These are phyloP conservation scores for Gaertneriomyces semiglobifer DNA, from an alignment of 192 early-diverging fungal genomes.

Conservation along the genomic window DNA sequence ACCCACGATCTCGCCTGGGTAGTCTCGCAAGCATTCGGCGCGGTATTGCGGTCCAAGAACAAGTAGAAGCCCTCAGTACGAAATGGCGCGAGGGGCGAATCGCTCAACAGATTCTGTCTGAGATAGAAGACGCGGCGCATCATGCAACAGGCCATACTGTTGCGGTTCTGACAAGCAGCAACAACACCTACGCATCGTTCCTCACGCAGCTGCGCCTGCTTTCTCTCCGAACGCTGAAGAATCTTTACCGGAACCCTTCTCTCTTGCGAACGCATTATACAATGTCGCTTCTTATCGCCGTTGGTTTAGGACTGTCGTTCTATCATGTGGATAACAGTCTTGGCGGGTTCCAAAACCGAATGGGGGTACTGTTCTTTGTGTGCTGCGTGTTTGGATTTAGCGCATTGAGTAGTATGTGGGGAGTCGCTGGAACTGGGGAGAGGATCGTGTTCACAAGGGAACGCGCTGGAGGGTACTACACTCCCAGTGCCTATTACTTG, in stretches of 20 bases:
- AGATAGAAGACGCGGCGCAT: too few species aligned
- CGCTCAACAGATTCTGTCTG: too few species aligned
- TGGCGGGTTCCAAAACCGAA: conserved; percentile 70
- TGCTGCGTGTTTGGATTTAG: conserved; percentile 70
- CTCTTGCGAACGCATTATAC: conserved; percentile 72
- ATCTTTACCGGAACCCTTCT: conserved; percentile 76
- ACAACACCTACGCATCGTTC: conserved; percentile 27
- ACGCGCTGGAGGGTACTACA: conserved; percentile 72
- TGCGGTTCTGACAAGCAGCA: too few species aligned
- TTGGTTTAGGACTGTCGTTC: conserved; percentile 59
- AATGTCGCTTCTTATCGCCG: conserved; percentile 65
- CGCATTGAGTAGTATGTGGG: conserved; percentile 60
- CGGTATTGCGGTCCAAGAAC: too few species aligned
- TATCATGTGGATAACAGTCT: conserved; percentile 63
- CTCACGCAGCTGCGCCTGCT: conserved; percentile 71
- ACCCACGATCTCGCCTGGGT: too few species aligned
- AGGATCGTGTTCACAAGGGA: conserved; percentile 69
- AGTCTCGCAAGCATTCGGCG: too few species aligned
- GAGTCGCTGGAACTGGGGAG: conserved; percentile 42
- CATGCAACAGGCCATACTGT: too few species aligned
- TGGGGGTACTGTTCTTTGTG: conserved; percentile 71
- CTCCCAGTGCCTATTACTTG: conserved; percentile 62
- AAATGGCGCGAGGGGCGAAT: too few species aligned
- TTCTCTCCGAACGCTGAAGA: conserved; percentile 72
- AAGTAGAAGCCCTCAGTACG: too few species aligned